Evolutionary conservation across 768 basidiomycete species (phyloP), one percentile per base, ranked within the genome.

Genomic region (Mrakia blollopis): DNA sequence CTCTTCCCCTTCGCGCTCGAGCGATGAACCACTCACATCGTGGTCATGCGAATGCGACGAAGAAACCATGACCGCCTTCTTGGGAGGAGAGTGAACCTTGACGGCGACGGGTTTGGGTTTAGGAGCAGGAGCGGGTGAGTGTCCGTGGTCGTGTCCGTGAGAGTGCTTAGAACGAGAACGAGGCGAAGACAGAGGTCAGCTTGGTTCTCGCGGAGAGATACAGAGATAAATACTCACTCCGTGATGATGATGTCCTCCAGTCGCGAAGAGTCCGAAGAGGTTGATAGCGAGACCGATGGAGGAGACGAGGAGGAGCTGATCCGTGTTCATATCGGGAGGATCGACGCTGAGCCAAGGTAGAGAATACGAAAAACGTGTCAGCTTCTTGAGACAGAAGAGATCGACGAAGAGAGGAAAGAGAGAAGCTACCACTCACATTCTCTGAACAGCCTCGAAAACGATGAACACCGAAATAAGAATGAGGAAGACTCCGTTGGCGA

Each of bases 281-380:
- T 99, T 99, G 67, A 99, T 94, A 1, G 87, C 93, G 14, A 99
- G 85, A 11, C 97, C 97, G 37, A 98, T 83, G 6, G 90, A 88
- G 78, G 93, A 96, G 72, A 99, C 91, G 0, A 97, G 86, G 57
- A 99, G 84, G 0, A 99, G 87, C 81, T 98, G 96, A 79, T 88
- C 91, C 3, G 94, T 97, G 80, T 93, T 95, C 94, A 99, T 99
- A 81, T 98, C 94, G 1, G 97, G 97, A 30, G 97, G 95, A 79
- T 96, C 91, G 80, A 96, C 81, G 57, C 93, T 95, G n/a, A n/a
- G n/a, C n/a, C n/a, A n/a, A n/a, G n/a, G n/a, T n/a, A 78, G n/a
- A 28, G 14, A 8, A 63, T 1, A 18, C 16, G 21, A 39, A n/a
- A 41, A 30, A 10, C 30, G 32, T 37, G 18, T 35, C 11, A 44